Evolutionary conservation across 495 filamentous ascomycete genomes (phyloP), one percentile per base, ranked within the genome.

Genomic region (Neurospora cerealis): DNA sequence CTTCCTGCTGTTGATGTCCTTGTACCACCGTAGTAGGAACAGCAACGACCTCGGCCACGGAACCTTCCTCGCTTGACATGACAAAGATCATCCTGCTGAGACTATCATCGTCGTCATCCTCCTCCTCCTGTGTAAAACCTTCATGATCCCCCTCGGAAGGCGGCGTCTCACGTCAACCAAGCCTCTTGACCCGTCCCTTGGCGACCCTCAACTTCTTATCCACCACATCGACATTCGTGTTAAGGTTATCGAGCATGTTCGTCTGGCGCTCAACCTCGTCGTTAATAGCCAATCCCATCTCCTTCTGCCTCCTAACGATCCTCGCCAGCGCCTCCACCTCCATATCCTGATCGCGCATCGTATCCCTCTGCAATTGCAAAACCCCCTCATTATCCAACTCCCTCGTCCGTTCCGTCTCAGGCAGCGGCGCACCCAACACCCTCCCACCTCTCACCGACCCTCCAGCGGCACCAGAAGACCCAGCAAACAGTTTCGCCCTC

Each of bases 381-480:
- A 99, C 92, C 0, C 95, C 96, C 39, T 89, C 83, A 78, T 99
- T 99, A 79, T 97, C 96, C 73, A 96, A 83, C 83, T 97, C 94
- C 46, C 95, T 84, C 66, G 96, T 98, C 73, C 87, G 86, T 73
- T 94, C 93, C 54, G 93, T 98, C 82, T 99, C 96, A 66, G 91
- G 91, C 32, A 90, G 78, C 13, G 90, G 89, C 2, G 85, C 90
- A 0, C 96, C 96, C 7, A 98, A 85, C 5, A 97, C 92, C 32
- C 95, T 81, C 6, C 93, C 89, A 7, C 88, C 77, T 11, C 76
- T 37, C 44, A 75, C 37, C 42, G 73, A 40, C 38, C 70, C 39
- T 36, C 44, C 24, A 19, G 66, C 37, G 39, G 62, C 71, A 10
- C 24, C 44, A 21, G 69, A 15, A 70, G 40, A 4, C 79, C 82